Base-by-base conservation (phyloP, 331 rosid genomes). In the Spiraea crenata region DNA sequence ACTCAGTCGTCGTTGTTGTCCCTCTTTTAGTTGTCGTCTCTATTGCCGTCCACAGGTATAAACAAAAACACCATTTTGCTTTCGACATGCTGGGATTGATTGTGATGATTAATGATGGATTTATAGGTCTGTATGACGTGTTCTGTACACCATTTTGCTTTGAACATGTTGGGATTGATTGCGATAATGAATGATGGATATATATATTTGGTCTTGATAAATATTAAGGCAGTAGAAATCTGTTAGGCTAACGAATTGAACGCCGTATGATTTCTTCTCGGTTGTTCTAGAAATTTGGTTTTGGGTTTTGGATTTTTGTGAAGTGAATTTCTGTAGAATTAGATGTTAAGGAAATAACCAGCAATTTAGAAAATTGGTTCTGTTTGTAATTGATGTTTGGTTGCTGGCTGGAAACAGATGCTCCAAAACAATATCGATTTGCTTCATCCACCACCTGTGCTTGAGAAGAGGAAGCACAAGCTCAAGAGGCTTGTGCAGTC, bases 401-500 rank as follows among this genome's bases (percentile, higher is more conserved):
- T 13, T 25, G 45, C 45, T 58, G n/a, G 45, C 17, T 37, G 2
- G 5, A 8, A 40, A 69, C 73, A 92, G 97, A 96, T 91, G 82
- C 96, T 91, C 37, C 97, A 91, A 63, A 91, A 91, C 38, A 95
- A 91, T 77, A 76, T 88, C 19, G 97, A 91, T 82, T 86, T 91
- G 72, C 77, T 91, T 38, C 89, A 91, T 47, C 97, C 97, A 0
- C 97, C 97, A 42, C 90, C 82, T 74, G 96, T 86, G 82, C 71
- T 88, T 16, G 97, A 90, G 81, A 90, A 86, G 86, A 84, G 69
- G 76, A 91, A 88, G 78, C 97, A 91, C 90, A 91, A 91, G 80
- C 95, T 91, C 74, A 91, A 91, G 71, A 90, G 97, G 39, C 97
- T 91, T 57, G 93, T 91, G 59, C 96, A 89, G 70, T 82, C 97